Evolutionary conservation across 768 basidiomycete genomes (phyloP).

Genomic region (Galerina sulciceps): DNA sequence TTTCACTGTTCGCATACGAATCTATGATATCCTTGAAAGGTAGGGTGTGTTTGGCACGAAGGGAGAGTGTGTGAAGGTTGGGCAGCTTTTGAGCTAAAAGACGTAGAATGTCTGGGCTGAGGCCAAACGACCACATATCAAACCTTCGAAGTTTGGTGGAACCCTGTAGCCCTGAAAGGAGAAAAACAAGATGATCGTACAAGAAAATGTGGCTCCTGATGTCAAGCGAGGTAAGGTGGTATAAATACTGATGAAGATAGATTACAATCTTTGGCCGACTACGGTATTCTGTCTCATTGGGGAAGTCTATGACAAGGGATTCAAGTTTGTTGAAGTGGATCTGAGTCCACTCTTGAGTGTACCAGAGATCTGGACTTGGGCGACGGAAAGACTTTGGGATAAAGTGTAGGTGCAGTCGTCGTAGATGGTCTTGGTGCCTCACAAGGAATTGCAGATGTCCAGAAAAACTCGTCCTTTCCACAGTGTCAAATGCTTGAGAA

Average conservation of each 20-base stretch:
- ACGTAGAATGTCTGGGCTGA: slow-evolving; percentile 1
- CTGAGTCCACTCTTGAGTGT: background rate
- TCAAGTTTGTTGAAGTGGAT: background rate
- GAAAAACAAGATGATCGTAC: background rate
- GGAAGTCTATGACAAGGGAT: background rate
- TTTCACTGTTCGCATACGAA: background rate
- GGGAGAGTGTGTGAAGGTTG: background rate
- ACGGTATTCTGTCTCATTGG: background rate
- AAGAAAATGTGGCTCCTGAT: background rate
- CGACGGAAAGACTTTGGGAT: background rate
- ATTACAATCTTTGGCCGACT: background rate
- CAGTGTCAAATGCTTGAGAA: background rate
- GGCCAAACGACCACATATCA: background rate
- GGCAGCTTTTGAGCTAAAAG: slow-evolving; percentile 5
- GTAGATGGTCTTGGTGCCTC: background rate
- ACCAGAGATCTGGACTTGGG: background rate
- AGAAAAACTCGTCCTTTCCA: background rate
- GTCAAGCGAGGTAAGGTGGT: background rate
- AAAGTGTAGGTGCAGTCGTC: background rate
- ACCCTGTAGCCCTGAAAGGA: background rate
- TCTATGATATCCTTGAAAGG: background rate
- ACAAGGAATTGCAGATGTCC: background rate
- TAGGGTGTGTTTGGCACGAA: background rate
- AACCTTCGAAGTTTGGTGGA: background rate
- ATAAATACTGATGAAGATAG: background rate